Percentiles rank a stretch among this genome's conserved stretches.
Conservation (phyloP, 1,284 basidiomycete species). For the Cutaneotrichosporon curvatum region DNA sequence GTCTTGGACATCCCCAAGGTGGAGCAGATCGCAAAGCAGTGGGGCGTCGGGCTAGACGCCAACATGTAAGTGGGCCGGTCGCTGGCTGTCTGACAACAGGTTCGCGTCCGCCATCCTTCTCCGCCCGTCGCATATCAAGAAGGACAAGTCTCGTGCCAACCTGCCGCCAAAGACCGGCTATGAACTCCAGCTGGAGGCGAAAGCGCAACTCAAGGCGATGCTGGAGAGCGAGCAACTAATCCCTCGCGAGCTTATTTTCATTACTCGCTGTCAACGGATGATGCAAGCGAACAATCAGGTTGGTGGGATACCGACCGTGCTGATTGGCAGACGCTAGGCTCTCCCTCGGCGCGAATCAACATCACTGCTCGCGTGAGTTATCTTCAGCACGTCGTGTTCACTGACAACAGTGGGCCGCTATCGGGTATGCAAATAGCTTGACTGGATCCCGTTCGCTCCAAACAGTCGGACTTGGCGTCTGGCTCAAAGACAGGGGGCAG, state of each 20-base stretch:
- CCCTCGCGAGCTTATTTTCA: slow-evolving; percentile 61
- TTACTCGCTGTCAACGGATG: slow-evolving; percentile 72
- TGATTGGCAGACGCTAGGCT: slow-evolving; percentile 58
- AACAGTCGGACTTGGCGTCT: slow-evolving; percentile 37
- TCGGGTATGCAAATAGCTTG: slow-evolving; percentile 51
- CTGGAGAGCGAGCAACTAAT: slow-evolving; percentile 46
- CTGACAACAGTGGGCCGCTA: slow-evolving; percentile 44
- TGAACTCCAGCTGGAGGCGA: slow-evolving; percentile 49
- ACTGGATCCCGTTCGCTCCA: slow-evolving; percentile 48
- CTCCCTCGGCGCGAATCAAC: slow-evolving; percentile 78
- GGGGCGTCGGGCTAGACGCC: slow-evolving; percentile 68
- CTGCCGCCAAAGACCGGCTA: slow-evolving; percentile 34
- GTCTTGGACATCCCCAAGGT: slow-evolving; percentile 61
- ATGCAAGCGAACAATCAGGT: slow-evolving; percentile 53
- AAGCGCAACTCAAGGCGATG: slow-evolving; percentile 48
- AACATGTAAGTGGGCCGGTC: slow-evolving; percentile 60
- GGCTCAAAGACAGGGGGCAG: slow-evolving; percentile 41
- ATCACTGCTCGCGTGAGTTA: slow-evolving; percentile 57
- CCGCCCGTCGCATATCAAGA: slow-evolving; percentile 39
- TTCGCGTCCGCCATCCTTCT: slow-evolving; percentile 46
- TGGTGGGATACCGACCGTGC: slow-evolving; percentile 34
- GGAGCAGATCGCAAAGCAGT: slow-evolving; percentile 57
- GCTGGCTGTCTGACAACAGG: slow-evolving; percentile 15
- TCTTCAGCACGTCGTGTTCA: too few species aligned
- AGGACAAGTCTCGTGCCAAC: slow-evolving; percentile 21